Evolutionary conservation across 768 basidiomycete species (phyloP), one percentile per base, ranked within the genome.

Genomic region (Lactarius psammicola): DNA sequence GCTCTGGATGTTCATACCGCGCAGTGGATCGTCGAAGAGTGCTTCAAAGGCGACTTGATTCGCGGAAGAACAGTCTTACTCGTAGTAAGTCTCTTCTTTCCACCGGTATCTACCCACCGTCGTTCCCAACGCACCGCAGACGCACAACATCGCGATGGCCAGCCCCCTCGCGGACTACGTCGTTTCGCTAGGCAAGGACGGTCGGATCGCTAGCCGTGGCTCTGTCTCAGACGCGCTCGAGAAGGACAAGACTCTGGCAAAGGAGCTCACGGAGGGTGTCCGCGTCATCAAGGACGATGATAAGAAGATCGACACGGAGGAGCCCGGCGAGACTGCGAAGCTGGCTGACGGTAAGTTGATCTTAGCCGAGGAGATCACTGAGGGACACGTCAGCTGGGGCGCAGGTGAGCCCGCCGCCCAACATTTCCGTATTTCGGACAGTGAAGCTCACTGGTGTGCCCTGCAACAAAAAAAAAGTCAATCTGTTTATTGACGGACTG

Each of bases 361-460:
- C 56, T 74, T 86, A 8, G 82, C 81, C 0, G 88, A 90, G 72
- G 88, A 90, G 71, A 79, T 88, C 53, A 80, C 78, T 7, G 78
- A 81, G 60, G 87, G 87, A 0, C 83, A 83, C 64, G 81, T 89
- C 31, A 81, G 82, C 55, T 84, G 82, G 78, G 69, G 70, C 6
- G 76, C 80, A 26, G 70, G 78, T 76, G 64, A 68, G 78, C 74
- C 76, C 73, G 7, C 53, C 51, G 23, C 44, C 30, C 26, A 20
- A 40, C 31, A 2, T 28, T 28, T 10, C 17, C 0, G 31, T 13
- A 26, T 40, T 31, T 42, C 36, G 40, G 30, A 10, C 18, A 20
- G 17, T 38, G 30, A n/a, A 34, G 23, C 44, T 30, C 46, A 65
- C 71, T 73, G 65, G n/a, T 44, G 62, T 60, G 63, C 44, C 44